Base-by-base conservation (phyloP, 768 basidiomycete genomes). In the Pisolithus microcarpus region DNA sequence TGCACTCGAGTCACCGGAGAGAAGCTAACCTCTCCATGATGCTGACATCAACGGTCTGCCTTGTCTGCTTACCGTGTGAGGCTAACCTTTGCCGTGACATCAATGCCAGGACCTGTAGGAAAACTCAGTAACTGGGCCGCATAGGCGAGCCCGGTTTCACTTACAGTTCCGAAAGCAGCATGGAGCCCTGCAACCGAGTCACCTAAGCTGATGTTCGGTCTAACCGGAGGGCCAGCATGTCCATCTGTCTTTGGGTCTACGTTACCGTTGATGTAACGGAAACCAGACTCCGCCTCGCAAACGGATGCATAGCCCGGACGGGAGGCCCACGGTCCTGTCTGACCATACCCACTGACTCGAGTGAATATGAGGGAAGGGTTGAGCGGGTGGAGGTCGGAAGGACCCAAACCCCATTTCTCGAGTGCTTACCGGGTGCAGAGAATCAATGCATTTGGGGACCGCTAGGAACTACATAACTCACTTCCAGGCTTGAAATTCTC, bases 291-390 rank as follows among this genome's bases (percentile, higher is more conserved):
- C 0, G 83, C 84, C 67, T 87, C 85, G 55, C 84, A 87, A 3
- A 87, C 84, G 5, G 84, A 82, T 2, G 85, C 84, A 54, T 82
- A 87, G 18, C 85, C 84, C 5, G 84, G 83, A 10, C 82, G 76
- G 18, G 77, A 73, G 0, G 81, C 75, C 84, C 84, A 86, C 19
- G 85, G 84, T 1, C 84, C 85, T 0, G 82, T 85, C 58, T 87
- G 85, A 3, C 85, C 84, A 56, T 85, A 87, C 7, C 85, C 84
- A 55, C 82, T 84, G 19, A 87, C 81, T 55, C 93, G 90, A 7
- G 92, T 95, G 62, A 90, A 93, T 59, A 97, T 89, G 51, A 97
- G 76, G 48, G 82, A 84, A 0, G 91, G 87, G 58, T 95, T 94
- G 53, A 82, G 79, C n/a, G 80, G 81, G 19, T 77, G 79, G 4